These are phyloP conservation scores for Candolleomyces aberdarensis DNA, from an alignment of 768 basidiomycete genomes.

Conservation along the genomic window DNA sequence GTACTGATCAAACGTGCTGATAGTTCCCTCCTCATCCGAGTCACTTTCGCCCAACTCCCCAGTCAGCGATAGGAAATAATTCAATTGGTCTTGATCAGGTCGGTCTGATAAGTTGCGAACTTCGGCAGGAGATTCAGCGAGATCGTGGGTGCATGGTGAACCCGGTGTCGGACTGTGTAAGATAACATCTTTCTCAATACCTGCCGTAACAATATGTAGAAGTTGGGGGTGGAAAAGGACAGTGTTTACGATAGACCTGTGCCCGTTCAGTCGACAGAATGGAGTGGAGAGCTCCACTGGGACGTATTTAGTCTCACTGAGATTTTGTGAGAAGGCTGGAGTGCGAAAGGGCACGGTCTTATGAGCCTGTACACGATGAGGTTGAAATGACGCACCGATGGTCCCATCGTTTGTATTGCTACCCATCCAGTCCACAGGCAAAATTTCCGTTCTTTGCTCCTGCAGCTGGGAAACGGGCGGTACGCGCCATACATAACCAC, in stretches of 20 bases:
- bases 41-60: conserved; percentile 20
- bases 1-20: conserved; percentile 74
- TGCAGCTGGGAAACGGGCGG: conserved; percentile 46
- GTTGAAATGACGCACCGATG: not conserved
- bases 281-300: conserved; percentile 66
- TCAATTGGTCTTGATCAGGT: conserved; percentile 28
- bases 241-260: conserved; percentile 76
- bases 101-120: conserved; percentile 44
- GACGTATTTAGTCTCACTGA: conserved; percentile 42
- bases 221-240: conserved; percentile 69
- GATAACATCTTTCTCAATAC: conserved; percentile 67
- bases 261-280: conserved; percentile 58
- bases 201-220: conserved; percentile 64
- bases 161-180: conserved; percentile 64
- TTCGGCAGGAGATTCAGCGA: conserved; percentile 42
- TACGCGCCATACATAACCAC: conserved; percentile 75
- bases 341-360: not conserved
- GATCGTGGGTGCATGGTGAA: conserved; percentile 49
- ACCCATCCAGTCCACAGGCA: conserved; percentile 45
- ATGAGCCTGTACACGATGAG: not conserved
- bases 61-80: conserved; percentile 35
- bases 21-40: conserved; percentile 45
- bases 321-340: conserved; percentile 45
- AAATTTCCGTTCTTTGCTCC: conserved; percentile 44
- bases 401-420: conserved; percentile 25